These are phyloP conservation scores for Metschnikowia aberdeeniae DNA, from an alignment of 805 yeast genomes.

Conservation along the genomic window DNA sequence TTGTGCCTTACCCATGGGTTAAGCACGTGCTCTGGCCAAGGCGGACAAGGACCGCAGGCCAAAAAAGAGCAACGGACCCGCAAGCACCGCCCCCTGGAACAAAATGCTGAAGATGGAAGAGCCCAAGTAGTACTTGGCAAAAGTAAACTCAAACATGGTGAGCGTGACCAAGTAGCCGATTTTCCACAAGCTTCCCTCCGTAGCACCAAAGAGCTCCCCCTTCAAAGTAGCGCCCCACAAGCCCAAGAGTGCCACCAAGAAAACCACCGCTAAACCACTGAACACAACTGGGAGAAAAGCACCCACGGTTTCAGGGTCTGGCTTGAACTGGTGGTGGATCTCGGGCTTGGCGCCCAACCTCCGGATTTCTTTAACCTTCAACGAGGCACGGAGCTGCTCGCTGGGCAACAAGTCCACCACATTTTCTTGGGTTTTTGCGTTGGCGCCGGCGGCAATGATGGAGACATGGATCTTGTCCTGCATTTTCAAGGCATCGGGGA, in stretches of 20 bases:
- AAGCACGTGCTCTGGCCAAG: constrained; percentile 30
- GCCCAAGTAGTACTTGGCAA: constrained; percentile 55
- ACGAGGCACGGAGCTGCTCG: constrained; percentile 22
- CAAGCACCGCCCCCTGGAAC: constrained; percentile 43
- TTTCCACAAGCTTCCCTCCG: constrained; percentile 26
- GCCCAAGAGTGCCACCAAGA: constrained; percentile 41
- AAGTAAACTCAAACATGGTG: constrained; percentile 48
- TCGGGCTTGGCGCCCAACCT: constrained; percentile 53
- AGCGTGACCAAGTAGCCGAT: constrained; percentile 46
- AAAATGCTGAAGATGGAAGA: constrained; percentile 60
- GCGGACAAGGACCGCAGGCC: constrained; percentile 66
- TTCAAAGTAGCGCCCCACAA: constrained; percentile 36
- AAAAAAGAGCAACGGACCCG: constrained; percentile 50
- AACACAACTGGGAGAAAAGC: constrained; percentile 51
- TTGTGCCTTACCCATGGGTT: constrained; percentile 16
- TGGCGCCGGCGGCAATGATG: constrained; percentile 29
- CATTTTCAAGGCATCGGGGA: constrained; percentile 35
- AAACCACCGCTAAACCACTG: constrained; percentile 38
- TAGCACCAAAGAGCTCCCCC: constrained; percentile 25
- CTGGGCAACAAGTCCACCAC: constrained; percentile 32
- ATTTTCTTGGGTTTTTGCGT: constrained; percentile 13
- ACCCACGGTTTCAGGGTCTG: constrained; percentile 50
- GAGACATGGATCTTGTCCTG: constrained; percentile 29
- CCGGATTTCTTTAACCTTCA: constrained; percentile 23
- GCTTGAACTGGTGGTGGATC: constrained; percentile 58